A percentile compares a stretch with the other conserved stretches of the same genome.
phyloP scores from a whole-genome alignment of 139 green algal species.

The Tetradesmus lagerheimii region DNA sequence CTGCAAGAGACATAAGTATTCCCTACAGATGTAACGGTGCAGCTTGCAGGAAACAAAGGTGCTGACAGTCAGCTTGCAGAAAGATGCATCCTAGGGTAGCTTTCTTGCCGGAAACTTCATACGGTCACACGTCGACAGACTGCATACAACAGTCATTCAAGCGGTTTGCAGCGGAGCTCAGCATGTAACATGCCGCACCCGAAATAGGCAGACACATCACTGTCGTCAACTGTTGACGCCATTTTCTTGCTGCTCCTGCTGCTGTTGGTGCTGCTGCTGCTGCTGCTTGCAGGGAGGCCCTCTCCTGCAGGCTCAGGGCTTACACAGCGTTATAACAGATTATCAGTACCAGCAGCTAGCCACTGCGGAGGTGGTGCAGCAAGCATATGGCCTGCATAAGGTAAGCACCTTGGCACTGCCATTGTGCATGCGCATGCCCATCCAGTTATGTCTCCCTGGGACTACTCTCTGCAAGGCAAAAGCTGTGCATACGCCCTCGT shows the following conservation, averaged over 20 bases:
- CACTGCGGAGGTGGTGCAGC: conserved; percentile 20
- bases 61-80: background rate
- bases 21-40: background rate
- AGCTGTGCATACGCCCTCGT: too few relatives aligned
- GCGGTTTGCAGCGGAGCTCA: too few relatives aligned
- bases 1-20: background rate
- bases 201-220: too few relatives aligned
- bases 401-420: background rate
- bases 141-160: too few relatives aligned
- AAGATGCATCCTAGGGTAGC: background rate
- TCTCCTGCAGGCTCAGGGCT: conserved; percentile 5
- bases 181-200: background rate
- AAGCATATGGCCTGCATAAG: conserved; percentile 2
- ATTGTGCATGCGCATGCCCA: too few relatives aligned
- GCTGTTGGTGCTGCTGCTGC: background rate
- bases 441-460: too few relatives aligned
- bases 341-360: conserved; percentile 27
- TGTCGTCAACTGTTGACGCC: too few relatives aligned
- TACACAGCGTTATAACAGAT: conserved; percentile 8
- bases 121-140: background rate
- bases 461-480: too few relatives aligned
- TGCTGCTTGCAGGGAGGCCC: background rate
- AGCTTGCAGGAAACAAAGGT: background rate
- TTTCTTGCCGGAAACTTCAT: background rate
- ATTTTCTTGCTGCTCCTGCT: too few relatives aligned